Evolutionary conservation across 208 protist species (phyloP).

Genomic region (Phytomonas serpens): DNA sequence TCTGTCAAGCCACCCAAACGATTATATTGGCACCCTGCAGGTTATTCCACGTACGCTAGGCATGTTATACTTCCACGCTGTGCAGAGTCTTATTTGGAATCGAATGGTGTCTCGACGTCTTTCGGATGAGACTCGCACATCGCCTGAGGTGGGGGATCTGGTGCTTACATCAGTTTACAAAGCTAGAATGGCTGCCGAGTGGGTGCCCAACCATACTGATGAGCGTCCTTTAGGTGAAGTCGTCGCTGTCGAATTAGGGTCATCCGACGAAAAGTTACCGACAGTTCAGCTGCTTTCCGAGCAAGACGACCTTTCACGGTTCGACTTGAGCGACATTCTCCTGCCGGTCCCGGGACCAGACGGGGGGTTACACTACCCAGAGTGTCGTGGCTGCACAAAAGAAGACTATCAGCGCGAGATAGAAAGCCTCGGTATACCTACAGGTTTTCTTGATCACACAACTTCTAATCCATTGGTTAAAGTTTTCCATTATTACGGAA

Average conservation of each 20-base stretch:
- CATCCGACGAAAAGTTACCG: slow-evolving; percentile 20
- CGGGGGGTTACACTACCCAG: slow-evolving; percentile 63
- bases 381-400: slow-evolving; percentile 25
- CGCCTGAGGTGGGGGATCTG: slow-evolving; percentile 70
- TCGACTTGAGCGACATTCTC: slow-evolving; percentile 78
- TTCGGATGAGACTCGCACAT: slow-evolving; percentile 20
- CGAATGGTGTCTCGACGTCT: slow-evolving; percentile 81
- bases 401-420: slow-evolving; percentile 43
- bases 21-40: slow-evolving; percentile 69
- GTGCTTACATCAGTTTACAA: slow-evolving; percentile 54
- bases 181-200: background rate
- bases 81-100: slow-evolving; percentile 94
- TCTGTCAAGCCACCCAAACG: slow-evolving; percentile 43
- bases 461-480: slow-evolving; percentile 43
- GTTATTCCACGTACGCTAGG: slow-evolving; percentile 74
- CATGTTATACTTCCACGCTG: slow-evolving; percentile 92
- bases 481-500: slow-evolving; percentile 82
- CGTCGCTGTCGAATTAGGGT: background rate
- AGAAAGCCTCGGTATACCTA: slow-evolving; percentile 22
- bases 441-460: slow-evolving; percentile 9
- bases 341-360: slow-evolving; percentile 87
- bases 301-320: slow-evolving; percentile 55
- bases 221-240: background rate
- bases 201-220: background rate
- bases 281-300: slow-evolving; percentile 41